Conservation (phyloP, 257 asterid species). For the Nicotiana undulata region DNA sequence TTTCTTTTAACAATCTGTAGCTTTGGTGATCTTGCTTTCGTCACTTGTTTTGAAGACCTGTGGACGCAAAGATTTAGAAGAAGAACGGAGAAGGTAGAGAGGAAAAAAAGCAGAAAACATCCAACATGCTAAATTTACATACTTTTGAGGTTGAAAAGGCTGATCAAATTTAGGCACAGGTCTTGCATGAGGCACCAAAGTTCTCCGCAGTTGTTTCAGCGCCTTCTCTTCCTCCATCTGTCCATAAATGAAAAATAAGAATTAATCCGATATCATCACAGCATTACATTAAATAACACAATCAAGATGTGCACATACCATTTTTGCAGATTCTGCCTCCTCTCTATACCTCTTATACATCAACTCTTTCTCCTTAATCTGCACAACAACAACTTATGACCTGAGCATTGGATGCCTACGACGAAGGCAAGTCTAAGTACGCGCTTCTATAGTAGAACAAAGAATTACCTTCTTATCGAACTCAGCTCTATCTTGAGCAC, state of each 20-base stretch:
- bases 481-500: conserved; percentile 79
- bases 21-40: conserved; percentile 78
- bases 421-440: background rate
- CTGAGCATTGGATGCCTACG: background rate
- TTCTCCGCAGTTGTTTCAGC: conserved; percentile 69
- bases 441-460: background rate
- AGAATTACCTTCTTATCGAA: conserved; percentile 71
- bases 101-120: background rate
- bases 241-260: background rate
- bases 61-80: background rate
- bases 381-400: background rate
- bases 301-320: conserved; percentile 32
- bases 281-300: background rate
- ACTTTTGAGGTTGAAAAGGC: conserved; percentile 86
- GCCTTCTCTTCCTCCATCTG: conserved; percentile 98
- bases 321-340: conserved; percentile 79
- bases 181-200: conserved; percentile 87
- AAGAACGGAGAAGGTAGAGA: background rate
- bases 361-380: conserved; percentile 83
- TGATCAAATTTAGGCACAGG: conserved; percentile 68
- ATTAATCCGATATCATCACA: background rate
- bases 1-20: conserved; percentile 43
- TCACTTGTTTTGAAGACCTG: conserved; percentile 67
- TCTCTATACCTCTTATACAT: conserved; percentile 80
- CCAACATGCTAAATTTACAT: conserved; percentile 4